phyloP scores from a whole-genome alignment of 192 early-diverging fungal genomes.

The Mortierella antarctica region DNA sequence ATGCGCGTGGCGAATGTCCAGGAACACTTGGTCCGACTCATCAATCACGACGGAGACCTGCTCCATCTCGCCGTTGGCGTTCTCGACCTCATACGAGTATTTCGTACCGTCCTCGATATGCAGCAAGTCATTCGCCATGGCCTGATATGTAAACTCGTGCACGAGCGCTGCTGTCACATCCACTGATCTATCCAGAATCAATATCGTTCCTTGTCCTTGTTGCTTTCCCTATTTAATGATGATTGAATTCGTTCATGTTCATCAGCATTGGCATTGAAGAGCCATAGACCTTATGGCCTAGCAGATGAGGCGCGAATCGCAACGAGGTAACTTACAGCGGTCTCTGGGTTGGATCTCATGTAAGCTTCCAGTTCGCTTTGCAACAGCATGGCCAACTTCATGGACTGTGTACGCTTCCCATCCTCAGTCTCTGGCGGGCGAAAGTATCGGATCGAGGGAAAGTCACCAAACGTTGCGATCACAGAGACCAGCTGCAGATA shows the following conservation, averaged over 20 bases:
- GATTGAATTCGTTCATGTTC: background rate
- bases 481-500: constrained; percentile 81
- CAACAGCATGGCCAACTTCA: constrained; percentile 82
- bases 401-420: constrained; percentile 74
- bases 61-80: constrained; percentile 56
- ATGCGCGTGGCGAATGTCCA: constrained; percentile 81
- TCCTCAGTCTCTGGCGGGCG: constrained; percentile 78
- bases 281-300: no score
- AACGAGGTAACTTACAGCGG: constrained; percentile 57
- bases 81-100: constrained; percentile 67
- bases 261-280: no score
- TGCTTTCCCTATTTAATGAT: constrained; percentile 51
- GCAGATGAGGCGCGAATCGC: no score
- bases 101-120: constrained; percentile 71
- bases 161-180: constrained; percentile 92
- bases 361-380: constrained; percentile 89
- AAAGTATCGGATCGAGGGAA: constrained; percentile 93
- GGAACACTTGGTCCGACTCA: constrained; percentile 83
- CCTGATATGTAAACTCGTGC: constrained; percentile 99
- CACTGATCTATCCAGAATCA: constrained; percentile 92
- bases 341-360: constrained; percentile 71
- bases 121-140: constrained; percentile 96
- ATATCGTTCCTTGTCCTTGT: constrained; percentile 77
- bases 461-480: constrained; percentile 88
- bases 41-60: constrained; percentile 69